Evolutionary conservation across 2,329 filamentous ascomycete genomes (phyloP), one percentile per base, ranked within the genome.

Genomic region (Coniella lustricola): DNA sequence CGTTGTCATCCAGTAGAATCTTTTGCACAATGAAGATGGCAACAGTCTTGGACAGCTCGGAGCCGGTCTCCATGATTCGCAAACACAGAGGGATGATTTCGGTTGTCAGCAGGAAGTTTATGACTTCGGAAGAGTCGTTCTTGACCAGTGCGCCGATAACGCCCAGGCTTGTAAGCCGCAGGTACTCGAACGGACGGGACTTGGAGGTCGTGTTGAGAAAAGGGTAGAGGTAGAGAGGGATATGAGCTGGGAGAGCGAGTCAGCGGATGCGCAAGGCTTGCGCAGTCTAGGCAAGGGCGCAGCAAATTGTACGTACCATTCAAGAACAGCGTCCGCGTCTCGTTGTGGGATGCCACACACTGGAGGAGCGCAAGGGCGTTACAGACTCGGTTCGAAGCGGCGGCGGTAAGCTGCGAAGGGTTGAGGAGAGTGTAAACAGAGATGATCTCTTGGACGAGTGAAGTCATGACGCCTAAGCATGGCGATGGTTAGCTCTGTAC

Each of bases 1-100:
- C 93, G 60, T 95, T 91, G 61, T 98, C 93, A 63, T 98, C 93
- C 3, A 98, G 79, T 45, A 98, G 72, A 21, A 98, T 98, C 76
- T 98, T 98, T 69, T 98, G 93, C 16, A 98, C 93, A 60, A 98
- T 98, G 73, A 98, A 98, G 60, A 98, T 98, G 50, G 93, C 93
- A 13, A 98, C 93, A 0, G 93, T 98, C 75, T 98, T 98, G 75
- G 90, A 96, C 52, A 98, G 78, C 69, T 98, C 93, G 1, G 90
- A 96, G 43, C 93, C 93, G 0, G 93, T 98, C 73, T 98, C 93
- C 93, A 98, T 98, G 62, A 98, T 98, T 53, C 93, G 84, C 38
- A 98, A 82, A 67, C 93, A 98, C 12, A 98, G 80, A 9, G 93
- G 93, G 50, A 98, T 98, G 58, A 98, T 98, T 70, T 98, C 93